Evolutionary conservation across 2,329 filamentous ascomycete genomes (phyloP).

Genomic region (Penicillium brevicompactum): DNA sequence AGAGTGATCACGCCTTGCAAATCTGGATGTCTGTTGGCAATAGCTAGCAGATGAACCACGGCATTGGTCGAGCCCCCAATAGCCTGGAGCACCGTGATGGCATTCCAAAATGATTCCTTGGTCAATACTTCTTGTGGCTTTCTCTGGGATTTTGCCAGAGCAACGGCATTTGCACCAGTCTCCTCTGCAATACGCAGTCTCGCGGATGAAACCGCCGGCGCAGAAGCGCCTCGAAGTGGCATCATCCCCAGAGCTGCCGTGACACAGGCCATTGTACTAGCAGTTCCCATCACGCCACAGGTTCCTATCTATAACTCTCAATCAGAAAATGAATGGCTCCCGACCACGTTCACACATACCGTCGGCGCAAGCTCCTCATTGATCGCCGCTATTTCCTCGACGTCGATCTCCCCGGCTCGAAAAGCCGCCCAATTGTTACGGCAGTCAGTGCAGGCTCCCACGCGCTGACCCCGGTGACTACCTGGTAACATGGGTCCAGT

Average conservation of each 20-base stretch:
- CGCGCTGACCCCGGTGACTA: slow-evolving; percentile 62
- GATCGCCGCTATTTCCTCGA: slow-evolving; percentile 70
- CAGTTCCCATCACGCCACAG: slow-evolving; percentile 62
- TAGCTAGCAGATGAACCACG: slow-evolving; percentile 57
- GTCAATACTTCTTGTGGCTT: slow-evolving; percentile 50
- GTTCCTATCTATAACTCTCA: slow-evolving; percentile 45
- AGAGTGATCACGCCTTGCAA: slow-evolving; percentile 50
- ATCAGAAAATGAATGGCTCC: slow-evolving; percentile 2
- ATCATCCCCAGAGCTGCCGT: slow-evolving; percentile 56
- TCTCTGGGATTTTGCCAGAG: slow-evolving; percentile 40
- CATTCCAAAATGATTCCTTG: slow-evolving; percentile 54
- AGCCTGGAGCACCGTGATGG: slow-evolving; percentile 56
- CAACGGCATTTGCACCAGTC: slow-evolving; percentile 54
- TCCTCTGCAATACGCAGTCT: slow-evolving; percentile 57
- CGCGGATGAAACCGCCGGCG: slow-evolving; percentile 56
- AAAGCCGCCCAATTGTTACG: slow-evolving; percentile 73
- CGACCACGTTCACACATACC: slow-evolving; percentile 43
- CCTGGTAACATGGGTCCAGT: slow-evolving; percentile 78
- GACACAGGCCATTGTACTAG: slow-evolving; percentile 60
- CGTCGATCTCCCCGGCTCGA: slow-evolving; percentile 65
- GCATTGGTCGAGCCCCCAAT: slow-evolving; percentile 61
- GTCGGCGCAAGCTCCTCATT: slow-evolving; percentile 75
- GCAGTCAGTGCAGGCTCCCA: slow-evolving; percentile 76
- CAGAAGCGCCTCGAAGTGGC: slow-evolving; percentile 55
- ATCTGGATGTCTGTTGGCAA: slow-evolving; percentile 55